Evolutionary conservation across 2,329 filamentous ascomycete species (phyloP).

Genomic region (Xylaria multiplex): DNA sequence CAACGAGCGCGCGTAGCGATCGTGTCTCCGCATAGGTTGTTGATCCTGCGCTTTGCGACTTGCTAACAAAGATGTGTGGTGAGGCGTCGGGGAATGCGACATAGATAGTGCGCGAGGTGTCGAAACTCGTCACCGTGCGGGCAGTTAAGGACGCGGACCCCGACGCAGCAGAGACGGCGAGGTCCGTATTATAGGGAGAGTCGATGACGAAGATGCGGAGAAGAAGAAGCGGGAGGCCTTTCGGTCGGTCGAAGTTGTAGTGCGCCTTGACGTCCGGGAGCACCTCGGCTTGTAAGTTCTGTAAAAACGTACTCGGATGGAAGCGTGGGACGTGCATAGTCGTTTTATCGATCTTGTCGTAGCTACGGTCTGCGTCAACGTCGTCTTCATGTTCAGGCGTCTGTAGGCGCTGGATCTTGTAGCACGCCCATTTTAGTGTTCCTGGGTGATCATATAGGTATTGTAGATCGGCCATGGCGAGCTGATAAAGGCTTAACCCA

Average conservation of each 20-base stretch:
- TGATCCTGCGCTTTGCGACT: slow-evolving; percentile 57
- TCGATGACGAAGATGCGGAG: slow-evolving; percentile 83
- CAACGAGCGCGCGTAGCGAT: slow-evolving; percentile 74
- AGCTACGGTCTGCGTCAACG: slow-evolving; percentile 38
- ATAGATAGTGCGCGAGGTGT: slow-evolving; percentile 77
- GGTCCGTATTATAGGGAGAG: slow-evolving; percentile 77
- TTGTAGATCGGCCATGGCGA: slow-evolving; percentile 75
- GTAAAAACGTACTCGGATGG: slow-evolving; percentile 82
- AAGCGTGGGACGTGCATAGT: slow-evolving; percentile 72
- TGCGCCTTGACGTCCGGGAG: slow-evolving; percentile 84
- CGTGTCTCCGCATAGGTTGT: slow-evolving; percentile 63
- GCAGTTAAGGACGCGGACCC: slow-evolving; percentile 23
- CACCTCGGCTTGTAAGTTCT: slow-evolving; percentile 77
- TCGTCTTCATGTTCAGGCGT: slow-evolving; percentile 54
- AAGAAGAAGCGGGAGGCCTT: slow-evolving; percentile 73
- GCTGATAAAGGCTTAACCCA: slow-evolving; percentile 71
- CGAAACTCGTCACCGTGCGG: slow-evolving; percentile 58
- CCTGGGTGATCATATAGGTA: slow-evolving; percentile 73
- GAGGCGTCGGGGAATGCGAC: slow-evolving; percentile 84
- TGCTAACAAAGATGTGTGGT: slow-evolving; percentile 76
- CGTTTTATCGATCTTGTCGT: slow-evolving; percentile 55
- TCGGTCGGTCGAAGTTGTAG: slow-evolving; percentile 80
- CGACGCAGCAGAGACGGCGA: slow-evolving; percentile 53
- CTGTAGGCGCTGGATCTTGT: slow-evolving; percentile 65
- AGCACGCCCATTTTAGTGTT: slow-evolving; percentile 72